These are phyloP conservation scores for Candida corydali DNA, from an alignment of 805 yeast genomes.

Conservation along the genomic window DNA sequence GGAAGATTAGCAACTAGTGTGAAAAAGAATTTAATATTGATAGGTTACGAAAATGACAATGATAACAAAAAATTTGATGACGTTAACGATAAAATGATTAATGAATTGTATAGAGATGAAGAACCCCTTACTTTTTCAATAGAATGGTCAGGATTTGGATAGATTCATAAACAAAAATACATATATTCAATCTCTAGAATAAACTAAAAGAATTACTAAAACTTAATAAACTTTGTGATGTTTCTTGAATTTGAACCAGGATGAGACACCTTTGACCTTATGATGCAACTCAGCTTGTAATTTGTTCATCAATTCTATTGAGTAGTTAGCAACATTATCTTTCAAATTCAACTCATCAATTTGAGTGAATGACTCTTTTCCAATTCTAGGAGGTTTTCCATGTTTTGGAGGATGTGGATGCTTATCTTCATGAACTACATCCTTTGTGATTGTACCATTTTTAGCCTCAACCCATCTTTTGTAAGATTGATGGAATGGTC, in stretches of 20 bases:
- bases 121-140: constrained; percentile 56
- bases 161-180: background rate
- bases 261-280: background rate
- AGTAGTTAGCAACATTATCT: background rate
- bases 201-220: background rate
- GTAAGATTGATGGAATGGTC: constrained; percentile 19
- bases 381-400: background rate
- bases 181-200: background rate
- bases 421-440: constrained; percentile 2
- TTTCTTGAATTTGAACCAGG: constrained; percentile 1
- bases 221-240: background rate
- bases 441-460: constrained; percentile 24
- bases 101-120: constrained; percentile 13
- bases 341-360: background rate
- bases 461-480: constrained; percentile 31
- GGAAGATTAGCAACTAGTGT: constrained; percentile 92
- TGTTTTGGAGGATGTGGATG: background rate
- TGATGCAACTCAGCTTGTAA: background rate
- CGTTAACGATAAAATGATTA: constrained; percentile 1
- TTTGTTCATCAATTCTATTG: background rate
- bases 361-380: background rate
- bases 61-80: background rate
- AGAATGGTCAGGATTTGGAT: constrained; percentile 97
- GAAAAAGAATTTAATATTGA: constrained; percentile 74
- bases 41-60: constrained; percentile 26